A percentile compares a stretch with the other conserved stretches of the same genome.
These are phyloP conservation scores for Fusarium buxicola DNA, from an alignment of 2,329 filamentous ascomycete genomes.

Conservation along the genomic window DNA sequence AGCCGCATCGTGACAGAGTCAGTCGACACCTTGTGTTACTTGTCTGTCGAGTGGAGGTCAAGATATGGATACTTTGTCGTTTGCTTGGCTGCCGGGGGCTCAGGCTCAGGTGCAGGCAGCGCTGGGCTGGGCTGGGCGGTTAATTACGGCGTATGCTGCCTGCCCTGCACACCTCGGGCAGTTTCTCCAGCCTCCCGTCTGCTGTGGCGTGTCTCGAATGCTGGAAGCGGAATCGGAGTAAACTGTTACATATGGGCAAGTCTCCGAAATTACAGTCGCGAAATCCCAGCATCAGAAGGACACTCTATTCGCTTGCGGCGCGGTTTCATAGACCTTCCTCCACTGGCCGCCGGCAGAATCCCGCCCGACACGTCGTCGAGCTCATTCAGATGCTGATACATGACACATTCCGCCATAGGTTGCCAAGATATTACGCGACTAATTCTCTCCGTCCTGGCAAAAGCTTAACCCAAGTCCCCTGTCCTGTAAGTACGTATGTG, in stretches of 20 bases:
- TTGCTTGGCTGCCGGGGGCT: too few species aligned
- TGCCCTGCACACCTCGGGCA: too few species aligned
- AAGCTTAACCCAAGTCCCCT: not conserved
- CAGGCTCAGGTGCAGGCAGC: not conserved
- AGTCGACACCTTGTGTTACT: not conserved
- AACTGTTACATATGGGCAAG: constrained; percentile 5
- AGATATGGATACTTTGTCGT: constrained; percentile 22
- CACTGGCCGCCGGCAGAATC: constrained; percentile 7
- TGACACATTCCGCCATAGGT: too few species aligned
- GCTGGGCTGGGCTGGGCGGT: constrained; percentile 1
- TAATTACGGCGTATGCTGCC: not conserved
- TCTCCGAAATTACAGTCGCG: constrained; percentile 7
- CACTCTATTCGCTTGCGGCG: constrained; percentile 26
- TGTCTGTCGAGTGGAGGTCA: constrained; percentile 13
- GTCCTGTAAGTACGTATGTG: constrained; percentile 4
- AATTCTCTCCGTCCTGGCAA: too few species aligned
- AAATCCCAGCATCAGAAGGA: constrained; percentile 12
- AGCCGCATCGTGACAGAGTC: constrained; percentile 27
- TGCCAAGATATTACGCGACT: too few species aligned
- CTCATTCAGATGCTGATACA: too few species aligned
- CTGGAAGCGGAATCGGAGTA: constrained; percentile 1
- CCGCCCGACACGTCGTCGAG: too few species aligned
- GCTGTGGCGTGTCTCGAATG: constrained; percentile 3
- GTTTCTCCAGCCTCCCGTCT: constrained; percentile 3
- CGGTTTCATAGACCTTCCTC: constrained; percentile 20